Evolutionary conservation across 1,139 yeast genomes (phyloP).

Genomic region (Saccharomyces hybrid): DNA sequence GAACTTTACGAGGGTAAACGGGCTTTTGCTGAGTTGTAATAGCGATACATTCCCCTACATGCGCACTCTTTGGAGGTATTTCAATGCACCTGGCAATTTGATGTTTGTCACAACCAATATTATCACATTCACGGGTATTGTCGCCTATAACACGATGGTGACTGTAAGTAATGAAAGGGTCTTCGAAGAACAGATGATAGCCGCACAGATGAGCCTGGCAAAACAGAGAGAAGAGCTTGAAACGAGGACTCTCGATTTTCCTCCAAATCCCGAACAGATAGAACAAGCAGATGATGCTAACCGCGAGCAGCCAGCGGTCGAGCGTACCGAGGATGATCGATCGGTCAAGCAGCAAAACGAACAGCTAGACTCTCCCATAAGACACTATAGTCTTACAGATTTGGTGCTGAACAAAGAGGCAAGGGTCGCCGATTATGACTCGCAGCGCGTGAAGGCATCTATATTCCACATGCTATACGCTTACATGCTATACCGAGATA

Average conservation of each 20-base stretch:
- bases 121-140: conserved; percentile 25
- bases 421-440: conserved; percentile 7
- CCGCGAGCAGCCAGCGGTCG: background rate
- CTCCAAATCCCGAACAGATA: background rate
- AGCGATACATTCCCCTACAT: background rate
- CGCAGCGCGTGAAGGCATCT: conserved; percentile 23
- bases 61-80: conserved; percentile 26
- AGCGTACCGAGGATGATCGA: background rate
- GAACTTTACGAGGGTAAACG: background rate
- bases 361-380: background rate
- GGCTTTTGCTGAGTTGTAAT: background rate
- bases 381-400: background rate
- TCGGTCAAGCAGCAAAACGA: background rate
- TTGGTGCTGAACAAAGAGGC: background rate
- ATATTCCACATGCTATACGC: conserved; percentile 27
- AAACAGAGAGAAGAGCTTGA: background rate
- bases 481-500: conserved; percentile 19
- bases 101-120: conserved; percentile 30
- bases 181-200: conserved; percentile 3
- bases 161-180: conserved; percentile 12
- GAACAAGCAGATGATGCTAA: background rate
- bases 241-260: background rate
- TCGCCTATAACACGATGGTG: conserved; percentile 23
- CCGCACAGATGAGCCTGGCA: conserved; percentile 2
- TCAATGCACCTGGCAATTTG: conserved; percentile 29